Evolutionary conservation across 1,284 basidiomycete genomes (phyloP), one percentile per base, ranked within the genome.

Genomic region (Rhodotorula sp.): DNA sequence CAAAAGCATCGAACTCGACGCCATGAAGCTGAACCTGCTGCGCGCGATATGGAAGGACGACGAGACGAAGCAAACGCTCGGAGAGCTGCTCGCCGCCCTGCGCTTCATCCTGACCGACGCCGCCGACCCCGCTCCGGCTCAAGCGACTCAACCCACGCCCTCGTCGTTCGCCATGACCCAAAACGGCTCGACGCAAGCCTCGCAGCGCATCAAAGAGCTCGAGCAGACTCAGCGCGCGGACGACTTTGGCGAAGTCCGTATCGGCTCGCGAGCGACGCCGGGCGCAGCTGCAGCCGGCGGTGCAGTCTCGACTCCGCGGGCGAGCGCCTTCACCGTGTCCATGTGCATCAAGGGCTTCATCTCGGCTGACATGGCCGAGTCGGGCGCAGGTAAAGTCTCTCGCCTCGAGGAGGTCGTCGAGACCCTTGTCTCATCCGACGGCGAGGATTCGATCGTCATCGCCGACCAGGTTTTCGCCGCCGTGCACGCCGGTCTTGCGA

Each of bases 381-480:
- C 67, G 3, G 67, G 68, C 0, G 48, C 61, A 27, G 16, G 42
- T 56, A 21, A 41, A 2, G 42, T 50, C 66, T 72, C 70, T 4
- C 64, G 77, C 12, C 46, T 78, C 21, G 62, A 58, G 68, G 84
- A 87, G 13, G 80, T 95, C 7, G 81, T 87, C 44, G 86, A 90
- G 42, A 79, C 88, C 23, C 80, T 92, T 48, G 53, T 67, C 25
- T 77, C 88, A 3, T 79, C 84, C 1, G 85, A 85, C 59, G 80
- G 81, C 1, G 83, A 85, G 23, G 84, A 85, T 25, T 88, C 91
- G 68, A 79, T 89, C 3, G 77, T 87, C 16, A 79, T 91, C 21
- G 87, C 85, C 25, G 85, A 85, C 21, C 81, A 87, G 1, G 84
- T 89, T 62, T 83, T 92, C 48, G 80, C 83, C 14, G 86, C 87